Evolutionary conservation across 164 flowering plant species (phyloP).

Genomic region (Magnolia changhungtana): DNA sequence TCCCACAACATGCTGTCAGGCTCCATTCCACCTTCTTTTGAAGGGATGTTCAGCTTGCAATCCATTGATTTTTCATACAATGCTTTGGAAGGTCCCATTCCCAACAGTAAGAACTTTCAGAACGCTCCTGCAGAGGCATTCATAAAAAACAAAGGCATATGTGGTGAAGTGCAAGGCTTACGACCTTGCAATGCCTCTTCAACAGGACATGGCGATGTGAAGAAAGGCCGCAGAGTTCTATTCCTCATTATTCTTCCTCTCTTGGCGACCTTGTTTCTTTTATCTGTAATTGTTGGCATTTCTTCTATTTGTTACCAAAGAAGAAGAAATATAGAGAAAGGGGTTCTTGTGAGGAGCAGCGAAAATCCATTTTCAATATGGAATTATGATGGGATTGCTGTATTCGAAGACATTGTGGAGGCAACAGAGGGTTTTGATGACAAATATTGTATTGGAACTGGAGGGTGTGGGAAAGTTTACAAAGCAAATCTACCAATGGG

Average conservation of each 20-base stretch:
- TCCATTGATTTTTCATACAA: conserved; percentile 5
- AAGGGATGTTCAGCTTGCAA: conserved; percentile 1
- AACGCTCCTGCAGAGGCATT: neutral
- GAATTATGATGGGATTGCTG: neutral
- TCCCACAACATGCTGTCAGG: conserved; percentile 6
- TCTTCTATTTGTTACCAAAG: neutral
- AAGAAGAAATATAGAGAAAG: neutral
- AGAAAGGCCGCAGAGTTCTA: neutral
- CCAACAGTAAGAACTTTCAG: neutral
- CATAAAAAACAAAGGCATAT: conserved; percentile 1
- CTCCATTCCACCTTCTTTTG: conserved; percentile 2
- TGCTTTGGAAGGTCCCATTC: neutral
- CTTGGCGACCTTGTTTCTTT: neutral
- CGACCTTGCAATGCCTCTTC: neutral
- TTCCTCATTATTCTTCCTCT: neutral
- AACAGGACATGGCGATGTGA: neutral
- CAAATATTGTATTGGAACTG: conserved; percentile 18
- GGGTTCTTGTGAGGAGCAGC: neutral
- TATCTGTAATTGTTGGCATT: neutral
- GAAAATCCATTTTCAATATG: neutral
- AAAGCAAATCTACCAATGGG: conserved; percentile 18
- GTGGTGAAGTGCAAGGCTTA: neutral
- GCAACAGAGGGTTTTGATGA: conserved; percentile 19
- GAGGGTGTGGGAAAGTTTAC: conserved; percentile 24
- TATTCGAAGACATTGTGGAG: conserved; percentile 5